These are phyloP conservation scores for California macrophylla DNA, from an alignment of 441 rosid species.

Conservation along the genomic window DNA sequence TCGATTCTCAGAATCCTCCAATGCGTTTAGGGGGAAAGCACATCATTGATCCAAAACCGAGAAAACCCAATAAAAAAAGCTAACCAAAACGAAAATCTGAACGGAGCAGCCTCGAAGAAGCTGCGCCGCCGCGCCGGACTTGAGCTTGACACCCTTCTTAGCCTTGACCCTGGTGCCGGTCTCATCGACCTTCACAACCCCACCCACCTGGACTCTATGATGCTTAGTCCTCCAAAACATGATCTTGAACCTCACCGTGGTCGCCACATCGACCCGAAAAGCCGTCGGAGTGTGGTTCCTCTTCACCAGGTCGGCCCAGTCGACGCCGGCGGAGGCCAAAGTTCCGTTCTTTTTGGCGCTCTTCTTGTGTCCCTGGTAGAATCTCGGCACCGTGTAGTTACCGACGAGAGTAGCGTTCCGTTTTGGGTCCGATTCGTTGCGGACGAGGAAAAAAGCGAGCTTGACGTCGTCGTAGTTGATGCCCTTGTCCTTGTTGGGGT, in stretches of 20 bases:
- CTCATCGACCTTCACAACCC: slow-evolving; percentile 34
- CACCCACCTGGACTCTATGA: slow-evolving; percentile 36
- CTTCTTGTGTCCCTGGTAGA: slow-evolving; percentile 67
- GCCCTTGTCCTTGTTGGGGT: slow-evolving; percentile 59
- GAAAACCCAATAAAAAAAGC: slow-evolving; percentile 24
- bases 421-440: neutral
- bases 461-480: slow-evolving; percentile 47
- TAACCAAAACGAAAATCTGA: slow-evolving; percentile 17
- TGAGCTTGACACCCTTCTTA: slow-evolving; percentile 37
- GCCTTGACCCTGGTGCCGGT: slow-evolving; percentile 23
- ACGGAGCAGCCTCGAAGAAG: slow-evolving; percentile 11
- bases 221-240: slow-evolving; percentile 50
- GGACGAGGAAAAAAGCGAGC: slow-evolving; percentile 30
- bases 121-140: slow-evolving; percentile 27
- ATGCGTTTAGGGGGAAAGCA: too few relatives aligned
- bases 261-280: slow-evolving; percentile 56
- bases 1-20: too few relatives aligned
- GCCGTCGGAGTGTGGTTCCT: slow-evolving; percentile 26
- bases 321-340: neutral
- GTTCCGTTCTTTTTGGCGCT: slow-evolving; percentile 33
- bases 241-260: slow-evolving; percentile 62
- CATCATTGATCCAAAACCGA: slow-evolving; percentile 17
- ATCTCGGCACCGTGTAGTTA: slow-evolving; percentile 24
- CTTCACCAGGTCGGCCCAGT: slow-evolving; percentile 19
- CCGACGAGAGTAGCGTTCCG: slow-evolving; percentile 4